Evolutionary conservation across 2,329 filamentous ascomycete species (phyloP).

Genomic region (Monosporascus ibericus): DNA sequence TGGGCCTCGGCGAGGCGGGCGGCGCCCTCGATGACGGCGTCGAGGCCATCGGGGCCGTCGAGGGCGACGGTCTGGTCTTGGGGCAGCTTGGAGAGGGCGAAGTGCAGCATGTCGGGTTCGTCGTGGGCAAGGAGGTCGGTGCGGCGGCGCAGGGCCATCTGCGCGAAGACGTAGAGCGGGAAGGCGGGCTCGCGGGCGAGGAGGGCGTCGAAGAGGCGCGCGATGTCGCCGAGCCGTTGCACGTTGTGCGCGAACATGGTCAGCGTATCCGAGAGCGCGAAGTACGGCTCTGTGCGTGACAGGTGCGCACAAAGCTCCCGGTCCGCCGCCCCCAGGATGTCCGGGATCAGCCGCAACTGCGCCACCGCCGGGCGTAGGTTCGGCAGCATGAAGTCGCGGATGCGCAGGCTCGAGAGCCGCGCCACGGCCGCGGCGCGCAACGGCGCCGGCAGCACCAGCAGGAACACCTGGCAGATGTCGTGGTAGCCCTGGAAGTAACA

Average conservation of each 20-base stretch:
- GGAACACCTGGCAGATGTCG: conserved; percentile 93
- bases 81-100: conserved; percentile 80
- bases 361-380: conserved; percentile 72
- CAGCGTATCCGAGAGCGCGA: conserved; percentile 85
- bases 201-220: conserved; percentile 86
- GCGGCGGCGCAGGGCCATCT: conserved; percentile 75
- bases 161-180: conserved; percentile 84
- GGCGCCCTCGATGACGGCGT: conserved; percentile 65
- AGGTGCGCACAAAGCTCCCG: conserved; percentile 67
- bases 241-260: conserved; percentile 98
- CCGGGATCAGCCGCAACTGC: conserved; percentile 82
- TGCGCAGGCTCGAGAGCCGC: conserved; percentile 81
- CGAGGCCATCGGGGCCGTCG: conserved; percentile 61
- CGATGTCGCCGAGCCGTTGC: conserved; percentile 80
- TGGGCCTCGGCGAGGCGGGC: conserved; percentile 55
- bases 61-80: conserved; percentile 47
- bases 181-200: conserved; percentile 84
- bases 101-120: conserved; percentile 89
- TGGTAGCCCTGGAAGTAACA: conserved; percentile 99
- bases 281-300: conserved; percentile 77
- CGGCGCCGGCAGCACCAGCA: conserved; percentile 69
- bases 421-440: conserved; percentile 59
- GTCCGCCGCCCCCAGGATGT: conserved; percentile 70
- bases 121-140: conserved; percentile 75
- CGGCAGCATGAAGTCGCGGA: conserved; percentile 96